Evolutionary conservation across 2,329 filamentous ascomycete species (phyloP).

Genomic region (Cladosporium sp.): DNA sequence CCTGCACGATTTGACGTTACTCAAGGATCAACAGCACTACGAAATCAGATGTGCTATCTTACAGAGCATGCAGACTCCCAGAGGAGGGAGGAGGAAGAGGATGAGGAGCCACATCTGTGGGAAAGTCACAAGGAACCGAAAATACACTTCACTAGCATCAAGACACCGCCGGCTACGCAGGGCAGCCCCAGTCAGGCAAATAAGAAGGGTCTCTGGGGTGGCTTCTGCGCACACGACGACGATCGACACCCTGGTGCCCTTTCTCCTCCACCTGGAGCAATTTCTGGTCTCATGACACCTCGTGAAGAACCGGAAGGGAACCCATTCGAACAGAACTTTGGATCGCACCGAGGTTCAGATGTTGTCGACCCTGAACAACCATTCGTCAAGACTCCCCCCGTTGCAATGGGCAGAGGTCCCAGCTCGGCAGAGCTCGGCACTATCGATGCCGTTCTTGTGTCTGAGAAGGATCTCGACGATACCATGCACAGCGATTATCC

Average conservation of each 20-base stretch:
- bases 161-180: conserved; percentile 5
- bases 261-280: conserved; percentile 2
- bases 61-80: conserved; percentile 47
- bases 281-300: conserved; percentile 51
- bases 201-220: conserved; percentile 66
- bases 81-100: conserved; percentile 36
- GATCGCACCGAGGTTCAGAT: conserved; percentile 16
- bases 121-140: conserved; percentile 8
- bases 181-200: conserved; percentile 3
- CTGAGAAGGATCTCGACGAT: conserved; percentile 38
- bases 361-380: not conserved
- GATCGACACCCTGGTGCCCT: conserved; percentile 25
- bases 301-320: conserved; percentile 34
- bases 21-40: conserved; percentile 52
- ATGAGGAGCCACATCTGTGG: conserved; percentile 43
- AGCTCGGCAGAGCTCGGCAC: conserved; percentile 16
- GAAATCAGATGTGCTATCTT: conserved; percentile 47
- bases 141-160: conserved; percentile 15
- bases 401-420: conserved; percentile 11
- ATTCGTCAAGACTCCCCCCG: conserved; percentile 22
- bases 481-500: conserved; percentile 63
- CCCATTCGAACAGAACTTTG: conserved; percentile 36
- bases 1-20: conserved; percentile 79
- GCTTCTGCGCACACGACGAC: conserved; percentile 55
- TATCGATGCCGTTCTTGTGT: conserved; percentile 40